A percentile compares a stretch with the other conserved stretches of the same genome.
Conservation (phyloP, 2,329 filamentous ascomycete genomes). For the Beauveria medogensis region DNA sequence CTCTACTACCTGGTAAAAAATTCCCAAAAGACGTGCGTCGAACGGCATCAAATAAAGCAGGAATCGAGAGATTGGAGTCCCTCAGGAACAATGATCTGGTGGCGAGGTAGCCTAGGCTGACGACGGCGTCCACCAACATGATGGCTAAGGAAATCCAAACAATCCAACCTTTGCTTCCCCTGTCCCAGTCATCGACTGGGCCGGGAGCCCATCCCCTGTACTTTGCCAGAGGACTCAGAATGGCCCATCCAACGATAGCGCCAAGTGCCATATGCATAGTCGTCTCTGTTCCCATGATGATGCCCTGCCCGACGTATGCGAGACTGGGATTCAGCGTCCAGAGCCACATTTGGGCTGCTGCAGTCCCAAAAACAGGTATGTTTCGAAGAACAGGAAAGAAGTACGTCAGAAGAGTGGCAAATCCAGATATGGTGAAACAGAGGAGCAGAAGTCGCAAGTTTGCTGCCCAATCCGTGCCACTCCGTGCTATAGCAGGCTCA, state of each 20-base stretch:
- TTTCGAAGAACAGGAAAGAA: constrained; percentile 80
- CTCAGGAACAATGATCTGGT: constrained; percentile 45
- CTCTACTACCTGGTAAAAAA: neutral
- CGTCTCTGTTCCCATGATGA: constrained; percentile 96
- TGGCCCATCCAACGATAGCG: constrained; percentile 79
- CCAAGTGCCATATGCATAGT: constrained; percentile 94
- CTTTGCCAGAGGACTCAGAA: constrained; percentile 86
- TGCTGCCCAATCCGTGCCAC: constrained; percentile 28
- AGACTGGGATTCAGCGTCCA: constrained; percentile 96
- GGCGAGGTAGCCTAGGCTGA: constrained; percentile 76
- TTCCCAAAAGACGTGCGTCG: neutral
- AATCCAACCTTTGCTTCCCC: constrained; percentile 95
- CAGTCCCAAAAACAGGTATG: constrained; percentile 75
- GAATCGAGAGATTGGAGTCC: neutral
- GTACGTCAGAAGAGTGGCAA: constrained; percentile 76
- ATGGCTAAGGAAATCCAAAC: constrained; percentile 94
- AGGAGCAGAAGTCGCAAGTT: constrained; percentile 48
- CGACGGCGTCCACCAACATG: constrained; percentile 88
- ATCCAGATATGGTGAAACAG: constrained; percentile 51
- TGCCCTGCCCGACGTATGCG: constrained; percentile 95
- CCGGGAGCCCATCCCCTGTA: constrained; percentile 82
- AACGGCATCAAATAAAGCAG: neutral
- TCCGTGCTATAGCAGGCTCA: constrained; percentile 18
- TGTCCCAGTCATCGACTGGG: constrained; percentile 78
- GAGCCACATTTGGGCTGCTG: constrained; percentile 72